These are phyloP conservation scores for Dillenia suffruticosa DNA, from an alignment of 164 flowering plant species.

Conservation along the genomic window DNA sequence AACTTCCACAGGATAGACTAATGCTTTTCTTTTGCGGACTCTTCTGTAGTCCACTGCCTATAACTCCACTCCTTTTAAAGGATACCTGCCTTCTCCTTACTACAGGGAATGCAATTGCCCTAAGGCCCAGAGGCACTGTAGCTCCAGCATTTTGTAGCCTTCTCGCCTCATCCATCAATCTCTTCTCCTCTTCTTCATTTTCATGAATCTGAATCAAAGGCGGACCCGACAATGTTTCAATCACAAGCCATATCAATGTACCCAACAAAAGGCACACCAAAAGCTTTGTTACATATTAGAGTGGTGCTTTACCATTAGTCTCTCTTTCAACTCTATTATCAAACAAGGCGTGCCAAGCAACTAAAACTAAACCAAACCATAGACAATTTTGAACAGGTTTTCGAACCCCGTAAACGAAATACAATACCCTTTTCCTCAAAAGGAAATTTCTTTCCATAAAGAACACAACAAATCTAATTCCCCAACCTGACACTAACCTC, in stretches of 20 bases:
- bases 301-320: constrained; percentile 11
- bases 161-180: constrained; percentile 32
- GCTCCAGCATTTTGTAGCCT: constrained; percentile 56
- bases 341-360: constrained; percentile 53
- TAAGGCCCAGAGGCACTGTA: constrained; percentile 41
- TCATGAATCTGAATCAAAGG: constrained; percentile 36
- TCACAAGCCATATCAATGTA: constrained; percentile 50
- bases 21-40: constrained; percentile 18
- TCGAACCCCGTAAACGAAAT: constrained; percentile 56
- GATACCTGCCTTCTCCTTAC: constrained; percentile 22
- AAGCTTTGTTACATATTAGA: constrained; percentile 35
- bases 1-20: constrained; percentile 20
- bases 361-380: constrained; percentile 53
- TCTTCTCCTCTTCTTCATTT: constrained; percentile 36
- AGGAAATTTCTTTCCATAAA: constrained; percentile 52
- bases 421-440: constrained; percentile 47
- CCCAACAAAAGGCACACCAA: constrained; percentile 41
- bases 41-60: constrained; percentile 26
- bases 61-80: background rate
- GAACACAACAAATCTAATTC: constrained; percentile 42
- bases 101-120: constrained; percentile 14
- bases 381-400: constrained; percentile 53
- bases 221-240: constrained; percentile 58
- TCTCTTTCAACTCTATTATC: constrained; percentile 39
- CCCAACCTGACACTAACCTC: constrained; percentile 63